phyloP scores from a whole-genome alignment of 2,329 filamentous ascomycete genomes.

The Monilinia fructigena region DNA sequence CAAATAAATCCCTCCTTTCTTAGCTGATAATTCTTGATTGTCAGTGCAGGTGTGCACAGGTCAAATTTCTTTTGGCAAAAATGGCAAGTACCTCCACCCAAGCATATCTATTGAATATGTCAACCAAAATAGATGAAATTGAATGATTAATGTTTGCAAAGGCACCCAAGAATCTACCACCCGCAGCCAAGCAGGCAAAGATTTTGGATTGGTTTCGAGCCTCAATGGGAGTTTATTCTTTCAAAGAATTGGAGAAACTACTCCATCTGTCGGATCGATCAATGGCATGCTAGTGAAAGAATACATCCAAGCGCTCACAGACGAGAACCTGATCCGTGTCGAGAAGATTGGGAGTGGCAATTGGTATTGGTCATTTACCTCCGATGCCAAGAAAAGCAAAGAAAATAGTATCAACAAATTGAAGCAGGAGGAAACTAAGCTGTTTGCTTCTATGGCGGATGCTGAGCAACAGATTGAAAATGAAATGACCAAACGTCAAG shows the following conservation, averaged over 20 bases:
- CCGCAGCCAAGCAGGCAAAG: slow-evolving; percentile 55
- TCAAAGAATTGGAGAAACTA: slow-evolving; percentile 67
- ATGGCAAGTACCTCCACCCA: slow-evolving; percentile 11
- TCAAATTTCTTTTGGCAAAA: not conserved
- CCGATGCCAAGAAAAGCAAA: slow-evolving; percentile 52
- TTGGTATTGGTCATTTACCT: slow-evolving; percentile 69
- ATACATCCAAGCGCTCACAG: slow-evolving; percentile 59
- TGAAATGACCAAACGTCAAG: slow-evolving; percentile 40
- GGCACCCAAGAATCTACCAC: slow-evolving; percentile 55
- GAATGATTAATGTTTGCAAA: slow-evolving; percentile 24
- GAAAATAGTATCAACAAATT: slow-evolving; percentile 42
- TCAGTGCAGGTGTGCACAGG: not conserved
- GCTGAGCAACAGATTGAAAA: slow-evolving; percentile 41
- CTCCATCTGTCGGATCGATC: slow-evolving; percentile 60
- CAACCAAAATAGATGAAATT: slow-evolving; percentile 11
- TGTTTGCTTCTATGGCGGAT: slow-evolving; percentile 39
- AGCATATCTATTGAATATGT: not conserved
- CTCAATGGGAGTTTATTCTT: slow-evolving; percentile 59
- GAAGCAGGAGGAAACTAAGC: slow-evolving; percentile 41
- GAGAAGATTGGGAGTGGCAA: slow-evolving; percentile 71
- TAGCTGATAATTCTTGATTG: not conserved
- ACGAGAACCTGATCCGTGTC: slow-evolving; percentile 60
- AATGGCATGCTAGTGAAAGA: slow-evolving; percentile 67
- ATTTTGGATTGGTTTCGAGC: slow-evolving; percentile 60
- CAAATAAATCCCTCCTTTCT: not conserved